phyloP scores from a whole-genome alignment of 2,329 filamentous ascomycete species.

The Penicillium polonicum region DNA sequence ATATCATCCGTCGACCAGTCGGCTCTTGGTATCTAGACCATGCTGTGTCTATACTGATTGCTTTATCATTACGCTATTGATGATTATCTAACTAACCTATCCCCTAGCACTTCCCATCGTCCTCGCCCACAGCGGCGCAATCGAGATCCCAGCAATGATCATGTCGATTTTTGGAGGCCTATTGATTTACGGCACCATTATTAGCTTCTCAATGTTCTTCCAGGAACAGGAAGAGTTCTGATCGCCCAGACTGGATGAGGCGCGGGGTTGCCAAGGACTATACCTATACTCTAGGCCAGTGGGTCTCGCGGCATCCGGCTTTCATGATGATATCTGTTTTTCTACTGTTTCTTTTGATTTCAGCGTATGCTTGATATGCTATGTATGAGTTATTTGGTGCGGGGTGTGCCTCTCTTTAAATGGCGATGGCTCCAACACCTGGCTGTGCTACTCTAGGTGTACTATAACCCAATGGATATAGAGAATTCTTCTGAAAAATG shows the following conservation, averaged over 20 bases:
- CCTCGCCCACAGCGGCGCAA: conserved; percentile 82
- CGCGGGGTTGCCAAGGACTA: conserved; percentile 2
- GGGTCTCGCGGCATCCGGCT: background rate
- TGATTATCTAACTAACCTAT: conserved; percentile 13
- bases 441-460: conserved; percentile 21
- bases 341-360: conserved; percentile 20
- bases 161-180: conserved; percentile 94
- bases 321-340: conserved; percentile 22
- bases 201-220: conserved; percentile 98
- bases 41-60: background rate
- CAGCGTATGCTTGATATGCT: conserved; percentile 23
- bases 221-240: conserved; percentile 95
- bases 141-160: conserved; percentile 79
- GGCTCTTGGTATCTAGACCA: background rate
- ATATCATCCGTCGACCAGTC: background rate
- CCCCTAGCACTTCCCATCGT: conserved; percentile 76
- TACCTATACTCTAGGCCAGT: background rate
- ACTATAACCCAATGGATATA: conserved; percentile 25
- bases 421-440: conserved; percentile 15
- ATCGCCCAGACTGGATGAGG: conserved; percentile 10
- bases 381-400: conserved; percentile 21
- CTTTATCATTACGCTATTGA: background rate
- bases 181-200: conserved; percentile 96
- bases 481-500: conserved; percentile 12
- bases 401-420: conserved; percentile 8